phyloP scores from a whole-genome alignment of 2,329 filamentous ascomycete species.

The Lecanicillium sp. region DNA sequence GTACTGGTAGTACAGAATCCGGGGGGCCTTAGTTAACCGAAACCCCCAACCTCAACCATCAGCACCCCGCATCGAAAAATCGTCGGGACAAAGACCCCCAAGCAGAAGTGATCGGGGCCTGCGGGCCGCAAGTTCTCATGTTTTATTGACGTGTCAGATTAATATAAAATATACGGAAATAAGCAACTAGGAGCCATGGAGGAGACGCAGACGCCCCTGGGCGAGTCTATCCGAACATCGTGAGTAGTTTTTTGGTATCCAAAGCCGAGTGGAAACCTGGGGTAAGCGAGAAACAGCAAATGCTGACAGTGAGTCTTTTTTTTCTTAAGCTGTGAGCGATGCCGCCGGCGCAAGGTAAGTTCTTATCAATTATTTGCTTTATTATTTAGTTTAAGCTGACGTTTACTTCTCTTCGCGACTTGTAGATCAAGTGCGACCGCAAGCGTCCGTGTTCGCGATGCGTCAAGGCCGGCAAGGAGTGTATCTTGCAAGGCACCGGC shows the following conservation, averaged over 20 bases:
- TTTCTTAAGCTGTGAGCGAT: slow-evolving; percentile 37
- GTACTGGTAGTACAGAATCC: no score
- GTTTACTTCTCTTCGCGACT: slow-evolving; percentile 10
- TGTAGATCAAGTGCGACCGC: slow-evolving; percentile 44
- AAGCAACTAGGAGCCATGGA: slow-evolving; percentile 15
- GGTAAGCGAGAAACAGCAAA: neutral
- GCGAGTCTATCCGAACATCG: slow-evolving; percentile 28
- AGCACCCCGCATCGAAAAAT: no score
- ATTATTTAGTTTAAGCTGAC: slow-evolving; percentile 13
- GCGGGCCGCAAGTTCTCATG: neutral
- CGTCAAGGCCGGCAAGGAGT: slow-evolving; percentile 30
- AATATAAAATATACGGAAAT: neutral
- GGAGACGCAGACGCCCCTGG: slow-evolving; percentile 21
- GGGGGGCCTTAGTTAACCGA: no score
- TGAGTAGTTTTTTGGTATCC: slow-evolving; percentile 15
- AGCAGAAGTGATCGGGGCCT: neutral
- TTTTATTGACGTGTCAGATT: neutral
- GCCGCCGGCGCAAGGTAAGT: slow-evolving; percentile 32
- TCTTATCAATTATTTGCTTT: neutral
- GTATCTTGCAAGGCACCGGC: slow-evolving; percentile 29
- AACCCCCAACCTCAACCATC: no score
- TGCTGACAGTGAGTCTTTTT: slow-evolving; percentile 1
- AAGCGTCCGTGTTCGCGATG: slow-evolving; percentile 42
- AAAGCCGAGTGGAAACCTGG: neutral
- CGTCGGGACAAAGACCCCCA: no score